Evolutionary conservation across 345 rosid genomes (phyloP), one percentile per base, ranked within the genome.

Genomic region (Gossypium anomalum): DNA sequence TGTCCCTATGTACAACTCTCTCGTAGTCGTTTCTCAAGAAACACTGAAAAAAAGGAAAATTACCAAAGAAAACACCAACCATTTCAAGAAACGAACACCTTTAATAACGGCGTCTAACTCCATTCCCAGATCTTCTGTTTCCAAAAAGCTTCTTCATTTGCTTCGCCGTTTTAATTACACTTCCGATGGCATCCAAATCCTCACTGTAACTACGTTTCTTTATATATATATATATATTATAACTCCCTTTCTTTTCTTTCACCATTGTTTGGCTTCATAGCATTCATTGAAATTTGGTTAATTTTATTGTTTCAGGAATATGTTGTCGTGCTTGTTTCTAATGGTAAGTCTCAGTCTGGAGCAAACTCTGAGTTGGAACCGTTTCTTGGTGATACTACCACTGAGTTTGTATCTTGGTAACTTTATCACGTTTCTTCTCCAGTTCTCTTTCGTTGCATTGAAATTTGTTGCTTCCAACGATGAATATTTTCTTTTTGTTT

Each of bases 251-350:
- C 8, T 48, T 68, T 48, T 25, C 22, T 68, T 47, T 45, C 29
- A 47, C 1, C 19, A 1, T 67, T 45, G 1, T 29, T 9, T 17
- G 48, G 67, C 22, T 63, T 34, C 47, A 11, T 11, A 4, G 43
- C 14, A 29, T 34, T 34, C 41, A 34, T 1, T 34, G 38, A 34
- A 34, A 34, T 34, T 34, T 34, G 38, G 38, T 4, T 5, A 34
- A 23, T 12, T 67, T 20, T 45, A 2, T 68, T 68, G 58, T 49
- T 67, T 48, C 51, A 72, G 75, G 75, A 72, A 15, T 72, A 59
- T 23, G 64, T 72, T 59, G 23, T 57, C 6, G 75, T 72, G 75
- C 75, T 72, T 72, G 75, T 72, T 58, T 59, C 65, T 59, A 72
- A 72, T 43, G 67, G 75, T 11, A 72, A 72, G 19, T 44, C 14